phyloP scores from a whole-genome alignment of 1,139 yeast species.

The Saccharomyces pastorianus region DNA sequence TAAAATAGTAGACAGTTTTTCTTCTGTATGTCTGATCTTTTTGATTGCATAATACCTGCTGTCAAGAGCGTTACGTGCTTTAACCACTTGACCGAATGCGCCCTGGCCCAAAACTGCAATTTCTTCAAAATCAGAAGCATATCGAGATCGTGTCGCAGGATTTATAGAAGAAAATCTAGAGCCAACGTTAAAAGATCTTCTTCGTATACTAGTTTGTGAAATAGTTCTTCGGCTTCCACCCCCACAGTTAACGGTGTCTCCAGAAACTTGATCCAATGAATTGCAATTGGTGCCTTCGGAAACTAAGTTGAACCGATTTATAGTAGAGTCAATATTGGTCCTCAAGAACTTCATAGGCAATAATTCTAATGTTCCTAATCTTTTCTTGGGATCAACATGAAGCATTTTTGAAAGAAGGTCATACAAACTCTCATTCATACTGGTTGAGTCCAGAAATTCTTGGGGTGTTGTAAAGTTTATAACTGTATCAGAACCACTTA shows the following conservation, averaged over 20 bases:
- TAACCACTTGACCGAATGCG: constrained; percentile 95
- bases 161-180: constrained; percentile 32
- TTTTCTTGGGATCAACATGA: constrained; percentile 54
- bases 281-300: constrained; percentile 10
- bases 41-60: constrained; percentile 94
- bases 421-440: constrained; percentile 46
- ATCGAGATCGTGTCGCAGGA: constrained; percentile 41
- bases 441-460: constrained; percentile 47
- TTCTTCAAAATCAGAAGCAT: constrained; percentile 84
- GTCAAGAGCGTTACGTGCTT: constrained; percentile 85
- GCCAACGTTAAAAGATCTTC: constrained; percentile 37
- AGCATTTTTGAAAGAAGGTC: constrained; percentile 65
- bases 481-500: constrained; percentile 54
- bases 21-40: constrained; percentile 75
- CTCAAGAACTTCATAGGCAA: constrained; percentile 76
- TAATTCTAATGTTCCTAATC: constrained; percentile 78
- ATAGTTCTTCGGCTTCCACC: not conserved
- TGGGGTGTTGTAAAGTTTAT: constrained; percentile 51
- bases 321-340: constrained; percentile 45
- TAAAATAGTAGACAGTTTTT: constrained; percentile 68
- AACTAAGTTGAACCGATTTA: constrained; percentile 14
- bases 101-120: constrained; percentile 86
- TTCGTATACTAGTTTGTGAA: constrained; percentile 19
- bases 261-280: constrained; percentile 7
- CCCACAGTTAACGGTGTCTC: not conserved